Conservation (phyloP, 1,284 basidiomycete genomes). For the Microbotryum intermedium region DNA sequence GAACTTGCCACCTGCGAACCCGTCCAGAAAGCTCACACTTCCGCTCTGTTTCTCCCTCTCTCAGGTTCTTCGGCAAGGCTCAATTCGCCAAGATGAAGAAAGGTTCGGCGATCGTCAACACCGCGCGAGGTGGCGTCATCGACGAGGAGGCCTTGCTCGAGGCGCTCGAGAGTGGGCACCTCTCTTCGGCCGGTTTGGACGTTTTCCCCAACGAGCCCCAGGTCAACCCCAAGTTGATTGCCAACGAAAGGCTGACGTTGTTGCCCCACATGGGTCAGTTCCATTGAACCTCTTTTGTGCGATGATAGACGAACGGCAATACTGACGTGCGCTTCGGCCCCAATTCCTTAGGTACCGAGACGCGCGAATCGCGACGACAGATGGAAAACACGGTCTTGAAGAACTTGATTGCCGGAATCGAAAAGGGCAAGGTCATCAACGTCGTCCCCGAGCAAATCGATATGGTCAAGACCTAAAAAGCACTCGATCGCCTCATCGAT, state of each 20-base stretch:
- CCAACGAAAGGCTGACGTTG: constrained; percentile 68
- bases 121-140: constrained; percentile 26
- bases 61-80: constrained; percentile 57
- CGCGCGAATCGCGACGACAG: constrained; percentile 65
- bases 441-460: constrained; percentile 51
- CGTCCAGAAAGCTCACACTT: constrained; percentile 48
- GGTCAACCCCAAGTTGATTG: constrained; percentile 67
- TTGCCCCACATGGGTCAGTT: constrained; percentile 69
- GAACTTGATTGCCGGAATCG: constrained; percentile 61
- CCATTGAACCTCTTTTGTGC: too few relatives aligned
- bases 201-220: constrained; percentile 53
- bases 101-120: constrained; percentile 54
- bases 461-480: background rate
- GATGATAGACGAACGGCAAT: too few relatives aligned
- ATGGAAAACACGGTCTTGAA: constrained; percentile 68
- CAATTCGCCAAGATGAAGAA: constrained; percentile 72
- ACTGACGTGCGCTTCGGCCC: background rate
- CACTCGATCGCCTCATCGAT: background rate
- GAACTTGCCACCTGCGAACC: too few relatives aligned
- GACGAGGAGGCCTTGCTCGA: constrained; percentile 28
- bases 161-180: constrained; percentile 26
- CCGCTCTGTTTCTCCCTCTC: too few relatives aligned
- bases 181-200: constrained; percentile 23
- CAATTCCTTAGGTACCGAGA: constrained; percentile 53
- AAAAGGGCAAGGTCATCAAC: constrained; percentile 55